Conservation (phyloP, 495 filamentous ascomycete genomes). For the Penicillium alfredii region DNA sequence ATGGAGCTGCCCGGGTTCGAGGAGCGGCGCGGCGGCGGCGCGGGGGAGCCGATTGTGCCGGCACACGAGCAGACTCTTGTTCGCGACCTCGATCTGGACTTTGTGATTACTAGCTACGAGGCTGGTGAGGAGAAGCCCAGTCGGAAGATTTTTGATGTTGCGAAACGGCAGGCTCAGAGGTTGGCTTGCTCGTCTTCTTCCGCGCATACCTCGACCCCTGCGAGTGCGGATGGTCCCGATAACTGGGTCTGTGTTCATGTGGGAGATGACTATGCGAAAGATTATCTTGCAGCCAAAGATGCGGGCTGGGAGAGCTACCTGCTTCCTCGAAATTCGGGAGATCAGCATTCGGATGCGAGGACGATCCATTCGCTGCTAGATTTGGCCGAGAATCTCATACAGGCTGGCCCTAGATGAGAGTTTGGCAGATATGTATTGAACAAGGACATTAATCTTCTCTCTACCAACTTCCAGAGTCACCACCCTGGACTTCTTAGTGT, state of each 20-base stretch:
- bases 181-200: constrained; percentile 1
- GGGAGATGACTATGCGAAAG: constrained; percentile 61
- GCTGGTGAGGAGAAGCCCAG: constrained; percentile 65
- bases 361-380: constrained; percentile 28
- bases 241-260: constrained; percentile 54
- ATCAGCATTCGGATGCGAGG: constrained; percentile 5
- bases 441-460: no score
- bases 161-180: constrained; percentile 37
- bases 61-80: not conserved
- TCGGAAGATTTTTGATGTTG: constrained; percentile 56
- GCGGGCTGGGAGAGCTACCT: constrained; percentile 61
- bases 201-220: not conserved
- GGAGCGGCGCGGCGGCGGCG: constrained; percentile 9
- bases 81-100: constrained; percentile 49
- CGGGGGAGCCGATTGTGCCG: not conserved
- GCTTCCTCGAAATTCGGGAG: constrained; percentile 33
- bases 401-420: constrained; percentile 1
- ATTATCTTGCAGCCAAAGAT: constrained; percentile 51
- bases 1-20: constrained; percentile 39
- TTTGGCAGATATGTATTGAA: not conserved
- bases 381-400: constrained; percentile 15
- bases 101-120: constrained; percentile 69
- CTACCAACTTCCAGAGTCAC: no score
- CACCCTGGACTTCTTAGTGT: no score
- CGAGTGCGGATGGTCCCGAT: not conserved